Evolutionary conservation across 345 rosid genomes (phyloP), one percentile per base, ranked within the genome.

Genomic region (Eucalyptus leucophloia): DNA sequence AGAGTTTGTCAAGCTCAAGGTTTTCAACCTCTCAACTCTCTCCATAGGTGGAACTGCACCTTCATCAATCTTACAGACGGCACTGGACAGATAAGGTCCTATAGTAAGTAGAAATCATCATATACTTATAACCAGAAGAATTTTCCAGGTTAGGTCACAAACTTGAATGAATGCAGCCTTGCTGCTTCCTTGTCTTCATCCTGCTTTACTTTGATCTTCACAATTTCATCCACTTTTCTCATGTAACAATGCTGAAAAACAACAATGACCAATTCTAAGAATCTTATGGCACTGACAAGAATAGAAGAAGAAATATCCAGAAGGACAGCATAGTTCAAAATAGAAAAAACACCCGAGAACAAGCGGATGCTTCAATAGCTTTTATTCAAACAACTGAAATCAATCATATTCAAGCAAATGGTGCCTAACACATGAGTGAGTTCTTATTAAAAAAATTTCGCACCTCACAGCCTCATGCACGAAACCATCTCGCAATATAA

Each of bases 201-300:
- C 93, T 98, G 99, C 94, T 93, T 95, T 90, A 93, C 93, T 92
- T 96, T 98, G 89, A 98, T 92, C 87, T 92, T 93, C 45, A 96
- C 95, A 87, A 96, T 89, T 86, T 94, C 92, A 91, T 95, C 95
- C 72, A 96, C 95, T 93, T 93, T 97, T 83, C 83, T 90, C 47
- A 94, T 89, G 90, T 92, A 94, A 83, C 89, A 56, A 47, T 92
- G 95, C 98, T 97, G 91, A 87, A 89, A 87, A 88, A 89, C 49
- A 86, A 53, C 50, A 16, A 54, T 87, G 82, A 53, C 53, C 26
- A 50, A 60, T 49, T 87, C 80, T 44, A 80, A 65, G 83, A 90
- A 50, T 69, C 81, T 47, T 49, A 90, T 47, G 26, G 83, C 83
- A 21, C 51, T 42, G 65, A n/a, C 87, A 58, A 44, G 50, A 58